These are phyloP conservation scores for Calonectria multiphialidica DNA, from an alignment of 2,329 filamentous ascomycete genomes.

Conservation along the genomic window DNA sequence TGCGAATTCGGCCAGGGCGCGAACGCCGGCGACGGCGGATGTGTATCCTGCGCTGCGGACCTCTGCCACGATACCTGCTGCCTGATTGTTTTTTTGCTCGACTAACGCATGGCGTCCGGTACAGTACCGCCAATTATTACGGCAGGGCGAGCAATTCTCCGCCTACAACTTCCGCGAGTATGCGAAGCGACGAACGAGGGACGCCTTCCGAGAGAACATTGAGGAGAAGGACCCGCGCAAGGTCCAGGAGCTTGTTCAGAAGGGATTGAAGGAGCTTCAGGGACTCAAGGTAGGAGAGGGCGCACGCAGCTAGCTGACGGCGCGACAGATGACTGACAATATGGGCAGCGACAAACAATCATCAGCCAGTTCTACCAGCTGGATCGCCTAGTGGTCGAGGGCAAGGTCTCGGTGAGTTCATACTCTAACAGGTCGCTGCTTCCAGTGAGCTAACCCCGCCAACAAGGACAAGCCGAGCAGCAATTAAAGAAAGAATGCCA, in stretches of 20 bases:
- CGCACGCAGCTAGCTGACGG: too few species aligned
- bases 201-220: constrained; percentile 89
- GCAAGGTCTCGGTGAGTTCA: constrained; percentile 76
- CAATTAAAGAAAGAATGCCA: constrained; percentile 72
- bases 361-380: constrained; percentile 96
- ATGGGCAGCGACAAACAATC: constrained; percentile 87
- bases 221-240: constrained; percentile 77
- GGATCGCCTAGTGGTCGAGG: constrained; percentile 92
- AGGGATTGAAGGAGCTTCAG: constrained; percentile 87
- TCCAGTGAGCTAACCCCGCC: constrained; percentile 27
- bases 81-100: not conserved
- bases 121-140: constrained; percentile 92
- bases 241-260: constrained; percentile 91
- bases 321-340: constrained; percentile 14
- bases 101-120: constrained; percentile 27
- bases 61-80: not conserved
- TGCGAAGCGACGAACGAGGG: constrained; percentile 88
- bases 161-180: constrained; percentile 99
- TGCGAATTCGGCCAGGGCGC: not conserved
- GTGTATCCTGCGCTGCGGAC: not conserved
- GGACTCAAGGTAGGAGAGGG: constrained; percentile 80
- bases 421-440: not conserved
- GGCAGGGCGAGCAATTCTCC: constrained; percentile 87
- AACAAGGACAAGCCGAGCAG: constrained; percentile 79
- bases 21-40: constrained; percentile 20